A percentile compares a stretch with the other conserved stretches of the same genome.
These are phyloP conservation scores for Edaphochlamys debaryana DNA, from an alignment of 139 green algal genomes.

Conservation along the genomic window DNA sequence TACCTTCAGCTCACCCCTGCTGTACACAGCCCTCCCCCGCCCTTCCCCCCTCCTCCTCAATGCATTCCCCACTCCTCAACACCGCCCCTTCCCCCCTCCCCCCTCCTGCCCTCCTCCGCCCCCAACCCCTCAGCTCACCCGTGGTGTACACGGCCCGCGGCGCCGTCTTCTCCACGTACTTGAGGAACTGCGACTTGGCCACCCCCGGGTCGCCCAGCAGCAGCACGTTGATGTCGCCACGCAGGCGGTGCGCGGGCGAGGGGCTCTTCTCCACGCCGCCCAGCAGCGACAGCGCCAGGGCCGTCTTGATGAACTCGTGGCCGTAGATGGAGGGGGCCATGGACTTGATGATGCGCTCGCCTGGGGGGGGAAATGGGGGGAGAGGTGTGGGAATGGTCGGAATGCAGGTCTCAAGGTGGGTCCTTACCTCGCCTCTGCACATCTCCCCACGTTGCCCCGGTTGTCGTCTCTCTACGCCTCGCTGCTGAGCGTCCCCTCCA, in stretches of 20 bases:
- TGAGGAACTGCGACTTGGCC: conserved; percentile 98
- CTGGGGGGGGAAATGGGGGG: conserved; percentile 41
- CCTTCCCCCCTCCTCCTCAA: too few species aligned
- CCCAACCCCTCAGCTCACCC: too few species aligned
- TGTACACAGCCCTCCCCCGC: too few species aligned
- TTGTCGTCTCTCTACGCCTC: too few species aligned
- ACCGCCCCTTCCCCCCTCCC: neutral
- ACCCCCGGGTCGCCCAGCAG: conserved; percentile 96
- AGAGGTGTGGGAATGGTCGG: too few species aligned
- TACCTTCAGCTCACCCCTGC: too few species aligned
- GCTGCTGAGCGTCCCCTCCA: too few species aligned
- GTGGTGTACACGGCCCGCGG: conserved; percentile 96
- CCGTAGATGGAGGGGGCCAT: conserved; percentile 99
- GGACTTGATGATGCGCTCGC: conserved; percentile 89
- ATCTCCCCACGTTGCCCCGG: too few species aligned
- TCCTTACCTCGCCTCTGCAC: too few species aligned
- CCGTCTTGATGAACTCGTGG: conserved; percentile 97
- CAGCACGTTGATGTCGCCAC: conserved; percentile 98
- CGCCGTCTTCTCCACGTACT: conserved; percentile 97
- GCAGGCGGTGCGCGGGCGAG: conserved; percentile 70
- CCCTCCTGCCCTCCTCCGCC: conserved; percentile 37
- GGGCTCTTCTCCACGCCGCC: conserved; percentile 89
- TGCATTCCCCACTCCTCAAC: too few species aligned
- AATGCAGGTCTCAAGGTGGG: too few species aligned
- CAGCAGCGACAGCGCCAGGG: conserved; percentile 94